Percentiles rank a stretch among this genome's conserved stretches.
These are phyloP conservation scores for Symmetrospora coprosmae DNA, from an alignment of 768 basidiomycete species.

Conservation along the genomic window DNA sequence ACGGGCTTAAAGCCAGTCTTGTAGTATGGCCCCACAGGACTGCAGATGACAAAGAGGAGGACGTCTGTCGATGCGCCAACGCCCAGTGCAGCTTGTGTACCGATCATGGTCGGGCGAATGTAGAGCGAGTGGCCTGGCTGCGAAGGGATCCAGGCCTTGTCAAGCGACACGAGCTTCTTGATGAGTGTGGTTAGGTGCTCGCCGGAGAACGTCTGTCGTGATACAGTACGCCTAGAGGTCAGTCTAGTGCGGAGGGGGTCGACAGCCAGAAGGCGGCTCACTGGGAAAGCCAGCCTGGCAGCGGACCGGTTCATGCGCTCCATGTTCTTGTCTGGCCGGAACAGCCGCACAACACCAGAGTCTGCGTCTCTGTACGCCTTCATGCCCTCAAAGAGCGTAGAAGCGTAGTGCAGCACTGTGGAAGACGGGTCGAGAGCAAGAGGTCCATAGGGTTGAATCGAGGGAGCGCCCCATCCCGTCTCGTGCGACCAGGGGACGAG, in stretches of 20 bases:
- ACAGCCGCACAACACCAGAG: slow-evolving; percentile 60
- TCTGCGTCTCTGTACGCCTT: slow-evolving; percentile 67
- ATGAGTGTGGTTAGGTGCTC: slow-evolving; percentile 61
- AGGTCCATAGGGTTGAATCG: slow-evolving; percentile 70
- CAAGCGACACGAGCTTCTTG: slow-evolving; percentile 67
- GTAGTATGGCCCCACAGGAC: slow-evolving; percentile 50
- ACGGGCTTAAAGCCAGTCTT: slow-evolving; percentile 44
- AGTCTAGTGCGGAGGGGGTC: not conserved
- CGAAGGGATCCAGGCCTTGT: slow-evolving; percentile 80
- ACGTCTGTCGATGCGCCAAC: slow-evolving; percentile 66
- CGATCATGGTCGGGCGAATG: slow-evolving; percentile 64
- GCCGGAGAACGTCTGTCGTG: slow-evolving; percentile 54
- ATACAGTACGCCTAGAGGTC: too few species aligned
- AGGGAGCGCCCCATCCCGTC: slow-evolving; percentile 67
- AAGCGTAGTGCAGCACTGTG: slow-evolving; percentile 84
- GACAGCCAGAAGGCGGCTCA: not conserved
- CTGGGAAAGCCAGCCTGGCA: slow-evolving; percentile 40
- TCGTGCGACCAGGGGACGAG: slow-evolving; percentile 49
- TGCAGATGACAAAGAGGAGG: slow-evolving; percentile 68
- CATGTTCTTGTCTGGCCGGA: slow-evolving; percentile 91
- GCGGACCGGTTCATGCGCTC: slow-evolving; percentile 82
- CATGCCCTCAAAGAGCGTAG: slow-evolving; percentile 77
- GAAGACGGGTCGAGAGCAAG: slow-evolving; percentile 60
- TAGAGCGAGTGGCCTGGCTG: slow-evolving; percentile 74
- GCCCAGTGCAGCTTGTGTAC: slow-evolving; percentile 42